phyloP scores from a whole-genome alignment of 805 yeast genomes.

The Starmerella gropengiesseri region DNA sequence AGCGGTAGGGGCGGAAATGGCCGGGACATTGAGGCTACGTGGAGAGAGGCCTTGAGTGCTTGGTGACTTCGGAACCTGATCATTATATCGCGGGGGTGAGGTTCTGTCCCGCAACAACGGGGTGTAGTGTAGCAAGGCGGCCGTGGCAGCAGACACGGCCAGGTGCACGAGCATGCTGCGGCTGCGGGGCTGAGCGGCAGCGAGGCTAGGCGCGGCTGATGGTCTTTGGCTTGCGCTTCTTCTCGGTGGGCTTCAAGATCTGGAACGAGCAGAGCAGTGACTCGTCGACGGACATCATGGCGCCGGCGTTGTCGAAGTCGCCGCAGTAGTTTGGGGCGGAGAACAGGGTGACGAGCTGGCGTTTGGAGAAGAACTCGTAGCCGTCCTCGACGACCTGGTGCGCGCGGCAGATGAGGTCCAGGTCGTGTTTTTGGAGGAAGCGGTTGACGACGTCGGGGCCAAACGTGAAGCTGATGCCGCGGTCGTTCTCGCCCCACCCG shows the following conservation, averaged over 20 bases:
- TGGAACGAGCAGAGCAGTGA: slow-evolving; percentile 83
- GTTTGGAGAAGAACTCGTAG: slow-evolving; percentile 89
- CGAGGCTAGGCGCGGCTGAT: slow-evolving; percentile 5
- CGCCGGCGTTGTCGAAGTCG: slow-evolving; percentile 97
- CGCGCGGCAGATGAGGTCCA: slow-evolving; percentile 96
- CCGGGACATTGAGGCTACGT: no score
- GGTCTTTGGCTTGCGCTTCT: slow-evolving; percentile 51
- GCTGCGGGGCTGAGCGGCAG: background rate
- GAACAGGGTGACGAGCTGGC: slow-evolving; percentile 90
- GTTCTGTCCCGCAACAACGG: no score
- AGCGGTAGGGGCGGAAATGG: no score
- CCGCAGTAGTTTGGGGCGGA: slow-evolving; percentile 99
- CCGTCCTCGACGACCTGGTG: slow-evolving; percentile 99
- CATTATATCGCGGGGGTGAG: no score
- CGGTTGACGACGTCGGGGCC: slow-evolving; percentile 99
- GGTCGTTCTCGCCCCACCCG: slow-evolving; percentile 98
- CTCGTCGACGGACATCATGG: slow-evolving; percentile 99
- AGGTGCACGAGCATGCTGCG: no score
- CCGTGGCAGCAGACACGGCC: no score
- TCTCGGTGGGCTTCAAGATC: slow-evolving; percentile 95
- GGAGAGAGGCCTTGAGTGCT: no score
- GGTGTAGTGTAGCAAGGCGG: no score
- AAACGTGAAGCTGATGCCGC: slow-evolving; percentile 98
- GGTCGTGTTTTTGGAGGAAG: slow-evolving; percentile 91
- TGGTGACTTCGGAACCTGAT: no score